These are phyloP conservation scores for Wickerhamomyces sp. DNA, from an alignment of 1,139 yeast genomes.

Conservation along the genomic window DNA sequence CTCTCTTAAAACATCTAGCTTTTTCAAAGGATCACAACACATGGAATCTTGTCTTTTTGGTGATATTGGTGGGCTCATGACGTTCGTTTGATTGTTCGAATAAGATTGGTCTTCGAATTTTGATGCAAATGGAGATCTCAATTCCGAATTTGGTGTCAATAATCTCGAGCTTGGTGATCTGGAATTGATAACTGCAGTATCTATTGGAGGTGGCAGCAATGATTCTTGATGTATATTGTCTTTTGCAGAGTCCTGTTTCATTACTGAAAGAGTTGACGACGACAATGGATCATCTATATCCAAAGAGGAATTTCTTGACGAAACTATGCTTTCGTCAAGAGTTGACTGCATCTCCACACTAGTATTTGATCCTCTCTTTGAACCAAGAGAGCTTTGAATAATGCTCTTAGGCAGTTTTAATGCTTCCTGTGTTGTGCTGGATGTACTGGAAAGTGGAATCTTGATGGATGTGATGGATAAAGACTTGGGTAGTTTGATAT, in stretches of 20 bases:
- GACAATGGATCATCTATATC: background rate
- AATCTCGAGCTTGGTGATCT: background rate
- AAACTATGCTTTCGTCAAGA: background rate
- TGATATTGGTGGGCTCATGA: constrained; percentile 11
- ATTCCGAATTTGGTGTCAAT: constrained; percentile 1
- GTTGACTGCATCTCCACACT: background rate
- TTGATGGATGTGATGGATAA: background rate
- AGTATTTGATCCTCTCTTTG: constrained; percentile 1
- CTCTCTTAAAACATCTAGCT: background rate
- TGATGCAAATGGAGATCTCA: constrained; percentile 1
- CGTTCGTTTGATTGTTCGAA: constrained; percentile 1
- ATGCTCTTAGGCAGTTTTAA: too few species aligned
- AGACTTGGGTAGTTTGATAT: constrained; percentile 1
- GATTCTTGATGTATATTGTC: background rate
- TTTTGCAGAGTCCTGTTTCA: background rate
- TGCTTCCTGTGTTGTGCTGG: background rate
- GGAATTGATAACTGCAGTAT: background rate
- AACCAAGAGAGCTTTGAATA: background rate
- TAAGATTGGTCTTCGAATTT: background rate
- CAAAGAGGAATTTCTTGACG: constrained; percentile 1
- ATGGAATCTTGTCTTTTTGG: constrained; percentile 9
- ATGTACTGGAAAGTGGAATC: background rate
- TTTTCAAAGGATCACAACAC: constrained; percentile 12
- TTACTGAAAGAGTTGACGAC: background rate
- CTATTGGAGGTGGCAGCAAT: background rate